Conservation (phyloP, 352 stramenopile species). For the Globisporangium abappressorium region DNA sequence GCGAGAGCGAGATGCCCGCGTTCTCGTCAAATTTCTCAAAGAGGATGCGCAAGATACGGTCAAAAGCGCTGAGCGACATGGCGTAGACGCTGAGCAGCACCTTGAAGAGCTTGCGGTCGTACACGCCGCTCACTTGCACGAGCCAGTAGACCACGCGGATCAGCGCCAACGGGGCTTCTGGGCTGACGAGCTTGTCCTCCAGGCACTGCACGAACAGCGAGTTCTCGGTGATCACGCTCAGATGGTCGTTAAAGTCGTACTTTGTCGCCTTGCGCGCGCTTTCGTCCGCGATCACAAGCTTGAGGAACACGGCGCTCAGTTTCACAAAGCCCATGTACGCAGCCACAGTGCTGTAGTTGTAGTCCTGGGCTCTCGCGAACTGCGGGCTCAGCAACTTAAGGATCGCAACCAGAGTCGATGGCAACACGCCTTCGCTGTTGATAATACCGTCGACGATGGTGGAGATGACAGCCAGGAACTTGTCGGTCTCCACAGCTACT, state of each 20-base stretch:
- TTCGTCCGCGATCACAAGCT: constrained; percentile 22
- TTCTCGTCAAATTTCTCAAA: constrained; percentile 56
- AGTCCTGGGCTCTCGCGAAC: constrained; percentile 23
- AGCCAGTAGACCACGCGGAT: constrained; percentile 41
- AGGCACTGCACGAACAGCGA: constrained; percentile 30
- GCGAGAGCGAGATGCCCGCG: constrained; percentile 31
- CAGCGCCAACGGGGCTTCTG: constrained; percentile 27
- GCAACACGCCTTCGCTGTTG: background rate
- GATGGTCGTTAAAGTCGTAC: constrained; percentile 41
- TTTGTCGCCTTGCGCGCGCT: constrained; percentile 5
- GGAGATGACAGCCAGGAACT: constrained; percentile 1
- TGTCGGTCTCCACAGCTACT: background rate
- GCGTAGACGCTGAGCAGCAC: constrained; percentile 60
- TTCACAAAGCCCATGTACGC: constrained; percentile 34
- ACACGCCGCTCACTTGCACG: constrained; percentile 37
- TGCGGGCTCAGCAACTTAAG: constrained; percentile 23
- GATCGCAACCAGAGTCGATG: constrained; percentile 2
- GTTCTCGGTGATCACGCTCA: constrained; percentile 29
- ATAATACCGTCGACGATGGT: constrained; percentile 13
- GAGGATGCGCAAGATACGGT: constrained; percentile 52
- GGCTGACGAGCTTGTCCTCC: constrained; percentile 6
- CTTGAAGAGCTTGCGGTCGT: constrained; percentile 51
- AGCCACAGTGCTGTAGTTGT: constrained; percentile 13
- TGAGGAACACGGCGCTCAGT: constrained; percentile 33
- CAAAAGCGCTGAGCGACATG: constrained; percentile 61